Percentiles rank a stretch among this genome's conserved stretches.
These are phyloP conservation scores for Candida manassasensis DNA, from an alignment of 805 yeast genomes.

Conservation along the genomic window DNA sequence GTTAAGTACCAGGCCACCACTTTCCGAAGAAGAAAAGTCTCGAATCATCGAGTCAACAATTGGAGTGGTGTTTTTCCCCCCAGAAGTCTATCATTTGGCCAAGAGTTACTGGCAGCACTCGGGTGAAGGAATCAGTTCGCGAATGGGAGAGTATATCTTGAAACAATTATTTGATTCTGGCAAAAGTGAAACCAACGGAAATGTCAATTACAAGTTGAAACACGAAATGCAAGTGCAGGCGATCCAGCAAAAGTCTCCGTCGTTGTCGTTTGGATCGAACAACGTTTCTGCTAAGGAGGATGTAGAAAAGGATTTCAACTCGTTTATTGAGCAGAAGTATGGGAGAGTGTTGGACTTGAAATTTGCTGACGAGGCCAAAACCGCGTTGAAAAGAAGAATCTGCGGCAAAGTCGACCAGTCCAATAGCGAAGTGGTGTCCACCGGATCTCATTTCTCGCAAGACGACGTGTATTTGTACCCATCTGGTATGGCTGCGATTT, in stretches of 20 bases:
- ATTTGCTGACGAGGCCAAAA: slow-evolving; percentile 71
- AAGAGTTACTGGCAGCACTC: slow-evolving; percentile 95
- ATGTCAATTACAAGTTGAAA: slow-evolving; percentile 14
- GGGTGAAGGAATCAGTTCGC: slow-evolving; percentile 93
- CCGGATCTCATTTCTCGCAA: slow-evolving; percentile 36
- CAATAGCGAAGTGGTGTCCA: slow-evolving; percentile 19
- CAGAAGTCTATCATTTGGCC: slow-evolving; percentile 54
- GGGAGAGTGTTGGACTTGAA: slow-evolving; percentile 84
- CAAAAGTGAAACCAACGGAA: slow-evolving; percentile 7
- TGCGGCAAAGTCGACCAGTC: slow-evolving; percentile 55
- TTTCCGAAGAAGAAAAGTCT: slow-evolving; percentile 52
- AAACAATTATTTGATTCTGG: slow-evolving; percentile 45
- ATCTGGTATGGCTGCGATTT: slow-evolving; percentile 90
- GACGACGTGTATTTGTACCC: slow-evolving; percentile 81
- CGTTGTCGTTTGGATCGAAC: slow-evolving; percentile 23
- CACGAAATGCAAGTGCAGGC: slow-evolving; percentile 33
- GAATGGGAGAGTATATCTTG: slow-evolving; percentile 80
- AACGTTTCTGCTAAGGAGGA: slow-evolving; percentile 20
- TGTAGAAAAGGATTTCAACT: slow-evolving; percentile 50
- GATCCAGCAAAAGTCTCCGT: slow-evolving; percentile 29
- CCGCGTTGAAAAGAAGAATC: slow-evolving; percentile 69
- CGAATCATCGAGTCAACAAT: slow-evolving; percentile 62
- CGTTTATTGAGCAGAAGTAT: slow-evolving; percentile 81
- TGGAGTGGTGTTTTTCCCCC: slow-evolving; percentile 75
- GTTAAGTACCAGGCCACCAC: slow-evolving; percentile 66